phyloP scores from a whole-genome alignment of 2,329 filamentous ascomycete genomes.

The Beauveria sp. region DNA sequence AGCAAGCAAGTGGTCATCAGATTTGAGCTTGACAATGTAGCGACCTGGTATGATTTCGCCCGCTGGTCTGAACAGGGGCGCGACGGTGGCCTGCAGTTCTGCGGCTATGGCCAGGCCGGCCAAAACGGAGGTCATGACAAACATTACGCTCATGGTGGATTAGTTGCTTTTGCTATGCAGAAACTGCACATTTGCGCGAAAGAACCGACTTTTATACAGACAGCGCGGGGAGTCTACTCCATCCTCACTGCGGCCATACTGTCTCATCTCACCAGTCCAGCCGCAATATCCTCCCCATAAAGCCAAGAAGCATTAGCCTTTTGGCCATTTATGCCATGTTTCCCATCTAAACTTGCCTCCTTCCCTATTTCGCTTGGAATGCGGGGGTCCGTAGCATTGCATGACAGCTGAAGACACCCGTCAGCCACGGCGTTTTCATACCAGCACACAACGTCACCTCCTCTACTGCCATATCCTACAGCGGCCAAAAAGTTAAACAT shows the following conservation, averaged over 20 bases:
- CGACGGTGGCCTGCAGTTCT: neutral
- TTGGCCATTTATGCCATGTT: neutral
- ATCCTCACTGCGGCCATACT: neutral
- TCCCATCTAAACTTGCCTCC: neutral
- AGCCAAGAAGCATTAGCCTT: neutral
- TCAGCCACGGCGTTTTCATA: neutral
- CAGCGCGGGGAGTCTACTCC: neutral
- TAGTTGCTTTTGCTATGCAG: neutral
- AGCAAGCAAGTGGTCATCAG: neutral
- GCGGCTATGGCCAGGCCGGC: neutral
- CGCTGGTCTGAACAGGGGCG: slow-evolving; percentile 1
- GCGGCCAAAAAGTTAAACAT: too few relatives aligned
- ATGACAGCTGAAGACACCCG: slow-evolving; percentile 2
- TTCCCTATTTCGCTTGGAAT: neutral
- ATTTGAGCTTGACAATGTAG: slow-evolving; percentile 8
- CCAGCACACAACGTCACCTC: too few relatives aligned
- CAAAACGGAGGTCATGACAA: neutral
- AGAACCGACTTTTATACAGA: neutral
- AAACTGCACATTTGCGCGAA: neutral
- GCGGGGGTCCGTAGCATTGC: slow-evolving; percentile 5
- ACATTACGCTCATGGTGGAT: neutral
- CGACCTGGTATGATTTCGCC: neutral
- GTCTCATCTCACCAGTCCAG: neutral
- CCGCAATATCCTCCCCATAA: neutral
- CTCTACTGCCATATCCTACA: too few relatives aligned